phyloP scores from a whole-genome alignment of 257 asterid genomes.

The Nicotiana sylvestris region DNA sequence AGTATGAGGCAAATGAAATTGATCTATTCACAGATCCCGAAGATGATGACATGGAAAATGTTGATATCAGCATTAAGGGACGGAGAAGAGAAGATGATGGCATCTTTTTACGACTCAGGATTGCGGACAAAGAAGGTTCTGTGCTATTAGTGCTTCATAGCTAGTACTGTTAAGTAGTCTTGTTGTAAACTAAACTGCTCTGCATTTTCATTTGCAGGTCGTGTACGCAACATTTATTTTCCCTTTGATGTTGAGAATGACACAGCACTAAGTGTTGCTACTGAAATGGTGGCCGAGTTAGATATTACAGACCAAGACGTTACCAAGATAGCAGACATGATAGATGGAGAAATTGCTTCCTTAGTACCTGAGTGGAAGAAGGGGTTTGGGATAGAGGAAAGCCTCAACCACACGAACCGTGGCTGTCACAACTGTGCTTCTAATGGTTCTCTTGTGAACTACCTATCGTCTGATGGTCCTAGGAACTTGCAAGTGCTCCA shows the following conservation, averaged over 20 bases:
- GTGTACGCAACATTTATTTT: conserved; percentile 74
- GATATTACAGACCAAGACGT: conserved; percentile 83
- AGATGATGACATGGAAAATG: conserved; percentile 43
- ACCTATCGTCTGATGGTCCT: conserved; percentile 26
- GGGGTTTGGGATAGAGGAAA: conserved; percentile 39
- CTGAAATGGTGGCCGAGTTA: conserved; percentile 86
- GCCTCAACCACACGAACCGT: conserved; percentile 15
- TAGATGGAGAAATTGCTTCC: conserved; percentile 63
- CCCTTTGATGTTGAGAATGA: conserved; percentile 70
- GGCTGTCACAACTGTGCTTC: conserved; percentile 46
- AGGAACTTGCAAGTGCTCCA: conserved; percentile 38
- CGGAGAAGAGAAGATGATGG: conserved; percentile 54
- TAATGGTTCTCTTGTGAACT: conserved; percentile 26
- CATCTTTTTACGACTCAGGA: conserved; percentile 70
- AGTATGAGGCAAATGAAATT: conserved; percentile 43
- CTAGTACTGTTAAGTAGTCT: neutral
- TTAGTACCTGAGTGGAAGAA: conserved; percentile 74
- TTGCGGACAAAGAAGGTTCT: conserved; percentile 81
- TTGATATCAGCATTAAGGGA: conserved; percentile 67
- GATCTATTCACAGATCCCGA: conserved; percentile 52
- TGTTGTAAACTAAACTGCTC: neutral
- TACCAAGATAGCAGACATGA: conserved; percentile 73
- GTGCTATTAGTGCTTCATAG: conserved; percentile 8
- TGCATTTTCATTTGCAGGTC: conserved; percentile 43
- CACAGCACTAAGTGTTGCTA: conserved; percentile 68